Conservation (phyloP, 306 rosid genomes). For the Cajanus cajan region DNA sequence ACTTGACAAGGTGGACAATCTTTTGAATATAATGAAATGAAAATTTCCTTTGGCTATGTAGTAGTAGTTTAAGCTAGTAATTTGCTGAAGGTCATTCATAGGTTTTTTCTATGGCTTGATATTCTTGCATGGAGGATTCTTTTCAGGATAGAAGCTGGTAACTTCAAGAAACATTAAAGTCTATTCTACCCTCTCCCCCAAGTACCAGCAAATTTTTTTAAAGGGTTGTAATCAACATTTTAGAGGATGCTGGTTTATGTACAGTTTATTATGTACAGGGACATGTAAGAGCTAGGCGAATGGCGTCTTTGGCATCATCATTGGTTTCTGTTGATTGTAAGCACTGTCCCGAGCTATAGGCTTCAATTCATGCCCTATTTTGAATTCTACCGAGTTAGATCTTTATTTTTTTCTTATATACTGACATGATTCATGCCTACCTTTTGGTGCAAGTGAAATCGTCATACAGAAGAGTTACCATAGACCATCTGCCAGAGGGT, state of each 20-base stretch:
- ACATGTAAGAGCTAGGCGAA: slow-evolving; percentile 63
- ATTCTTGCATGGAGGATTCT: slow-evolving; percentile 25
- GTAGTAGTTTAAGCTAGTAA: slow-evolving; percentile 27
- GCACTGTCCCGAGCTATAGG: slow-evolving; percentile 33
- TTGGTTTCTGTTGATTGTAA: slow-evolving; percentile 60
- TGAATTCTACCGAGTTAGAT: slow-evolving; percentile 12
- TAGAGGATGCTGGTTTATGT: slow-evolving; percentile 25
- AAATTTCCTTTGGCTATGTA: slow-evolving; percentile 10
- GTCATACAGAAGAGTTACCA: slow-evolving; percentile 55
- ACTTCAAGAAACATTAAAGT: slow-evolving; percentile 7
- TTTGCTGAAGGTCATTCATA: no score
- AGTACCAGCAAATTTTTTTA: background rate
- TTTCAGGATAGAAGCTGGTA: slow-evolving; percentile 20
- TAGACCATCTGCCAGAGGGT: slow-evolving; percentile 69
- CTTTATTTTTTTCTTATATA: background rate
- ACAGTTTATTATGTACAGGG: slow-evolving; percentile 49
- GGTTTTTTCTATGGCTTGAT: slow-evolving; percentile 19
- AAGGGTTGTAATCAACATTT: slow-evolving; percentile 9
- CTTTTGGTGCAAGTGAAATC: slow-evolving; percentile 50
- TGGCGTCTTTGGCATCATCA: slow-evolving; percentile 60
- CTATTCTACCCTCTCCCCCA: slow-evolving; percentile 16
- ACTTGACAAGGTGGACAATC: slow-evolving; percentile 78
- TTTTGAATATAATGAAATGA: slow-evolving; percentile 67
- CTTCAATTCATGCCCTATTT: slow-evolving; percentile 17
- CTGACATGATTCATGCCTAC: slow-evolving; percentile 36